Conservation (phyloP, 768 basidiomycete species). For the Leccinum obscurum region DNA sequence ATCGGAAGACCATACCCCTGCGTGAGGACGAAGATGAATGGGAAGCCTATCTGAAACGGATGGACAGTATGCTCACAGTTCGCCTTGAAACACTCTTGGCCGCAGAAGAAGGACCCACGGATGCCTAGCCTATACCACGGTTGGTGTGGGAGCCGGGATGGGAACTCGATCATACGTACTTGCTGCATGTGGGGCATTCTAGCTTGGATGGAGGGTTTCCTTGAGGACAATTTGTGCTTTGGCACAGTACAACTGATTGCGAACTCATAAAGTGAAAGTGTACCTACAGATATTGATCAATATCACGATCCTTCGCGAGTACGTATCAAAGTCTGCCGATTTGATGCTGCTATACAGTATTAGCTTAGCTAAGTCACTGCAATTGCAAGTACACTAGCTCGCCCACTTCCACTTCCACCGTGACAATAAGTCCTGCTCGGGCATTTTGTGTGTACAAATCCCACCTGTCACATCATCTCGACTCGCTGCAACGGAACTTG, state of each 20-base stretch:
- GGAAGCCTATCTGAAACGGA: neutral
- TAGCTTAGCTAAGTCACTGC: neutral
- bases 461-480: neutral
- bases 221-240: constrained; percentile 70
- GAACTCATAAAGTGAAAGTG: constrained; percentile 37
- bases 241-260: constrained; percentile 49
- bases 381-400: neutral
- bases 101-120: constrained; percentile 86
- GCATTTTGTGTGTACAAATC: neutral
- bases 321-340: neutral
- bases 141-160: constrained; percentile 12
- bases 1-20: constrained; percentile 26
- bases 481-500: neutral
- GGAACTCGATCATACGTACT: constrained; percentile 50
- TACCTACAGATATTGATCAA: neutral
- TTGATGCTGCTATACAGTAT: neutral
- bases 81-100: constrained; percentile 95
- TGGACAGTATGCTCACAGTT: constrained; percentile 62
- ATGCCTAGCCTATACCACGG: constrained; percentile 63
- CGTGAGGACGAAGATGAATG: neutral
- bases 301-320: neutral
- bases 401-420: neutral
- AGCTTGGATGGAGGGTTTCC: constrained; percentile 83
- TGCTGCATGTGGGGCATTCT: constrained; percentile 93
- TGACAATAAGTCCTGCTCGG: neutral